Evolutionary conservation across 164 flowering plant species (phyloP), one percentile per base, ranked within the genome.

Genomic region (Tetracentron sinense): DNA sequence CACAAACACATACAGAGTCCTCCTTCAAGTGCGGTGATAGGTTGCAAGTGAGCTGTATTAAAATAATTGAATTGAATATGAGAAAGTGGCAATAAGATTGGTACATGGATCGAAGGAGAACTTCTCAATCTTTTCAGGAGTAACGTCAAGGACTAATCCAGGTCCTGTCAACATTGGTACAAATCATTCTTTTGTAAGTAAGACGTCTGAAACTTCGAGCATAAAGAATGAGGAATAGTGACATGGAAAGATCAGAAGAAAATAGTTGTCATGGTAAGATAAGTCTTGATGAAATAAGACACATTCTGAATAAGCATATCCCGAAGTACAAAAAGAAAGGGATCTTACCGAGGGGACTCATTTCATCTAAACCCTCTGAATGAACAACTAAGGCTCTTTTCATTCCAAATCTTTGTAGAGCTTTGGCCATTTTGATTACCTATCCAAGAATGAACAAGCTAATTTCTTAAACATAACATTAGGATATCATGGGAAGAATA

Each of bases 371-470:
- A 62, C 98, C 95, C 71, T 85, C 85, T 14, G 96, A 86, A 63
- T 92, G 98, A 61, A 92, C 95, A 46, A 87, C 96, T 56, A 92
- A 69, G 51, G 92, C 92, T 73, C 96, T 87, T 74, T 82, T 81
- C 96, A 87, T 81, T 54, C 96, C 98, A 81, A 85, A 92, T 28
- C 78, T 68, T 74, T 92, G 95, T 16, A 92, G 71, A 28, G 97
- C 96, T 35, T 85, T 82, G 30, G 99, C 97, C 97, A 95, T 92
- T 78, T 88, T 95, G 29, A 53, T 38, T 29, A 95, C 97, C 99
- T 94, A 60, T 52, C 20, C 59, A 73, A 57, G n/a, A 68, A 61
- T 10, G 27, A 53, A 27, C n/a, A 53, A 14, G 1, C 31, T 31
- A 4, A 23, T 49, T 22, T 8, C 47, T 48, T 25, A 52, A 26